Percentiles rank a stretch among this genome's conserved stretches.
Conservation (phyloP, 176 grass and related monocot species). For the Alopecurus myosuroides region DNA sequence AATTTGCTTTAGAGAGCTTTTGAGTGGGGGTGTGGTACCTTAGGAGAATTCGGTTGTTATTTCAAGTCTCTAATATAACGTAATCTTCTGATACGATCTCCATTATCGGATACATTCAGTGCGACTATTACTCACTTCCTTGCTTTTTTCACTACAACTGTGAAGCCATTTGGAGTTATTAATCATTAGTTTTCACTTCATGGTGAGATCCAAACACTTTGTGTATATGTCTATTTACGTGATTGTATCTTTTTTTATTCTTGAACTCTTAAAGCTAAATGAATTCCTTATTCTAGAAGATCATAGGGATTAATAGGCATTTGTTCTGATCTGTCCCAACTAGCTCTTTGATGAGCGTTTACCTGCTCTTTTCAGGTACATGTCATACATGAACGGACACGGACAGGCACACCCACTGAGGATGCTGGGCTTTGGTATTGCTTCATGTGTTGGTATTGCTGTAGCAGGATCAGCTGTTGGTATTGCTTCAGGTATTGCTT, state of each 20-base stretch:
- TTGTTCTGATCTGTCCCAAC: background rate
- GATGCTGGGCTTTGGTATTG: conserved; percentile 74
- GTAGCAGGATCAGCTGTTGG: conserved; percentile 90
- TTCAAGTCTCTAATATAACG: background rate
- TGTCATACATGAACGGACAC: conserved; percentile 90
- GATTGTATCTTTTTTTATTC: no score
- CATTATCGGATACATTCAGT: background rate
- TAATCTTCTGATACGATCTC: background rate
- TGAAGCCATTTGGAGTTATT: no score
- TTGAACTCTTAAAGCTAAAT: background rate
- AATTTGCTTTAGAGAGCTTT: background rate
- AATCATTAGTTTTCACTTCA: background rate
- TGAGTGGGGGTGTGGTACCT: background rate
- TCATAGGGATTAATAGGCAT: background rate
- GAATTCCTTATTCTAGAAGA: background rate
- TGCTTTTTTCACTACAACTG: no score
- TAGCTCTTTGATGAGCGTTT: background rate
- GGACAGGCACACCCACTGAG: conserved; percentile 83
- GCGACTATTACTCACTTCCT: background rate
- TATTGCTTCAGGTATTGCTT: no score
- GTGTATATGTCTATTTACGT: no score
- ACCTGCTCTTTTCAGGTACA: conserved; percentile 40
- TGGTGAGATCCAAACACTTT: background rate
- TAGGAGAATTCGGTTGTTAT: background rate
- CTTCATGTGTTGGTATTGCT: conserved; percentile 87